These are phyloP conservation scores for Citrus australasica DNA, from an alignment of 345 rosid species.

Conservation along the genomic window DNA sequence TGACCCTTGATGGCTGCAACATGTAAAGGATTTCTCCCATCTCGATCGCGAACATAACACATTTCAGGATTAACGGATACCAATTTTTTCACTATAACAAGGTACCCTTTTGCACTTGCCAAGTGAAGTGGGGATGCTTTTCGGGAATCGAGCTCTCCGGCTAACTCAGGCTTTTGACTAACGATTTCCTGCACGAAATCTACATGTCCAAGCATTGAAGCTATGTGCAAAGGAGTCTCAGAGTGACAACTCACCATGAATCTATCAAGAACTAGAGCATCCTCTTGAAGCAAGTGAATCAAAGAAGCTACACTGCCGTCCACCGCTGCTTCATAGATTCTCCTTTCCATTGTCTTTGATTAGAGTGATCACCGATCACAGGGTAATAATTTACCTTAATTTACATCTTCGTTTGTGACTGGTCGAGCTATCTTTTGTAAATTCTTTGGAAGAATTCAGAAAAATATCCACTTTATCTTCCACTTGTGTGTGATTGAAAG, in stretches of 20 bases:
- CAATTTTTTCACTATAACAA: slow-evolving; percentile 17
- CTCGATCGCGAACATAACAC: slow-evolving; percentile 7
- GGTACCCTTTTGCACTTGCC: slow-evolving; percentile 15
- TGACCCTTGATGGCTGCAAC: slow-evolving; percentile 25
- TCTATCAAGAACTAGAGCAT: slow-evolving; percentile 12
- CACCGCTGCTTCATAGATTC: background rate
- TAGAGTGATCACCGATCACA: background rate
- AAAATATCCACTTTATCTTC: background rate
- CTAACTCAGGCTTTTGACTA: slow-evolving; percentile 5
- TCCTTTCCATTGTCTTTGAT: background rate
- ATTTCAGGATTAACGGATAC: slow-evolving; percentile 10
- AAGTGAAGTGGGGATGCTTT: slow-evolving; percentile 11
- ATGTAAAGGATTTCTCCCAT: slow-evolving; percentile 28
- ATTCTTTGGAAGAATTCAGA: background rate
- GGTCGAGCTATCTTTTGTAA: background rate
- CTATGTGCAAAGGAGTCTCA: slow-evolving; percentile 15
- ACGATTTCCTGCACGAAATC: slow-evolving; percentile 3
- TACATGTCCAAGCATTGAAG: slow-evolving; percentile 12
- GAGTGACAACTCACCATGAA: background rate
- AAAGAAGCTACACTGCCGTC: background rate
- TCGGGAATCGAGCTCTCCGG: background rate
- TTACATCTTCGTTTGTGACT: no score
- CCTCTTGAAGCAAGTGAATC: background rate
- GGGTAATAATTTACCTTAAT: no score
- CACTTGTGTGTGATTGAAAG: background rate